These are phyloP conservation scores for Astrothelium macrocarpum DNA, from an alignment of 495 filamentous ascomycete species.

Conservation along the genomic window DNA sequence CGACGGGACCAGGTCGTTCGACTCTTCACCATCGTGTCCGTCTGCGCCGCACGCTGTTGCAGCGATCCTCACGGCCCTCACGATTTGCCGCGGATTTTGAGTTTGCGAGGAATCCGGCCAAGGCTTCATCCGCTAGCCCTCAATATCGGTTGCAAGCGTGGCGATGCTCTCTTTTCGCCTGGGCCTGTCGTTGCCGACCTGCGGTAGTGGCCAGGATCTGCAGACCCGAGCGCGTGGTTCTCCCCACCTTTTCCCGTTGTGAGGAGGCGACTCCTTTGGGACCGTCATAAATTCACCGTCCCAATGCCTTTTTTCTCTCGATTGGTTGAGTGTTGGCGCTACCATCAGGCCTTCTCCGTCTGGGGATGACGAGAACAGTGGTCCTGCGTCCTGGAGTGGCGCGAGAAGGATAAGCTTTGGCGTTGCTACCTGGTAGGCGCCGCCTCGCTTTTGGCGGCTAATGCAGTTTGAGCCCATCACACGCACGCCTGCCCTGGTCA, in stretches of 20 bases:
- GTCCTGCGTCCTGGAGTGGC: background rate
- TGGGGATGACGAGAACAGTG: background rate
- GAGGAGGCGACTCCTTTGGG: background rate
- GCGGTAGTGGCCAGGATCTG: conserved; percentile 1
- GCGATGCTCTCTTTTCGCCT: background rate
- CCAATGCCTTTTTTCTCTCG: background rate
- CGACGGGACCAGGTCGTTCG: too few species aligned
- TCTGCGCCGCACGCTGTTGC: background rate
- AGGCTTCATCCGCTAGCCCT: conserved; percentile 6
- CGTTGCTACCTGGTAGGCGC: conserved; percentile 4
- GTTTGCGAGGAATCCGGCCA: background rate
- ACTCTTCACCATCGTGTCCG: background rate
- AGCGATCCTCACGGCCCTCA: background rate
- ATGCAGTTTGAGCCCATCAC: background rate
- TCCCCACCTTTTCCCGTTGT: conserved; percentile 1
- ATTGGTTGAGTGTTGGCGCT: background rate
- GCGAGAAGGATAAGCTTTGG: background rate
- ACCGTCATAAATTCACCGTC: background rate
- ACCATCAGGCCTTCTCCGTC: background rate
- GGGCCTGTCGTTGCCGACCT: background rate
- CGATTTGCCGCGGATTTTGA: background rate
- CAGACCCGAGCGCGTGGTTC: conserved; percentile 2
- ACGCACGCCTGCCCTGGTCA: background rate
- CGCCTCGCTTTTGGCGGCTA: conserved; percentile 6
- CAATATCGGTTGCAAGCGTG: background rate